Conservation (phyloP, 2,329 filamentous ascomycete genomes). For the Gliomastix tumulicola region DNA sequence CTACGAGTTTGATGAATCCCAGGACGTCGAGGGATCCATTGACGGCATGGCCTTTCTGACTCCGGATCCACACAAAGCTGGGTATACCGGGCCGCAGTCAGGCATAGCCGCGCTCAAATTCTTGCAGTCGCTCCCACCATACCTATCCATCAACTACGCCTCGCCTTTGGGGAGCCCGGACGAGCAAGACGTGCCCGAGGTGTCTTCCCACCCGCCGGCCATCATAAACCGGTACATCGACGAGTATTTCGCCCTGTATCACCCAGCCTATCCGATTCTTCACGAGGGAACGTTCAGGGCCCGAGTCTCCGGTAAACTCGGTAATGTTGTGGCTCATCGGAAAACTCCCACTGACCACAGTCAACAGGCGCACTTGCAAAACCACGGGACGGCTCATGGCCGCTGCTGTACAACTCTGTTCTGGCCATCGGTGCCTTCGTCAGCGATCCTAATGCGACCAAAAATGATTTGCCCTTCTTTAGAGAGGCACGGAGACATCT, state of each 20-base stretch:
- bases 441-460: slow-evolving; percentile 6
- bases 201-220: slow-evolving; percentile 2
- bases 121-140: slow-evolving; percentile 6
- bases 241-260: slow-evolving; percentile 36
- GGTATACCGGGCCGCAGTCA: slow-evolving; percentile 10
- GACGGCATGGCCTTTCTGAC: slow-evolving; percentile 10
- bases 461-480: slow-evolving; percentile 11
- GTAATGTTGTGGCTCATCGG: neutral
- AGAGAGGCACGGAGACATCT: slow-evolving; percentile 15
- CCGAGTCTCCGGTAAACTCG: slow-evolving; percentile 4
- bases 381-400: slow-evolving; percentile 12
- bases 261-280: slow-evolving; percentile 37
- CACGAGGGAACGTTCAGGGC: slow-evolving; percentile 38
- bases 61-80: slow-evolving; percentile 6
- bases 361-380: slow-evolving; percentile 8
- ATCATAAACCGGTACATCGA: slow-evolving; percentile 16
- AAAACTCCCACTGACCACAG: neutral
- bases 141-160: slow-evolving; percentile 4
- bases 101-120: slow-evolving; percentile 9
- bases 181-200: slow-evolving; percentile 1
- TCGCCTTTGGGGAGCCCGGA: slow-evolving; percentile 3
- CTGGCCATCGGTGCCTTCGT: slow-evolving; percentile 22
- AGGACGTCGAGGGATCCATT: slow-evolving; percentile 20
- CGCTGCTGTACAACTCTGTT: slow-evolving; percentile 16
- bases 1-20: slow-evolving; percentile 9